phyloP scores from a whole-genome alignment of 1,139 yeast genomes.

The Geotrichum citri-aurantii region DNA sequence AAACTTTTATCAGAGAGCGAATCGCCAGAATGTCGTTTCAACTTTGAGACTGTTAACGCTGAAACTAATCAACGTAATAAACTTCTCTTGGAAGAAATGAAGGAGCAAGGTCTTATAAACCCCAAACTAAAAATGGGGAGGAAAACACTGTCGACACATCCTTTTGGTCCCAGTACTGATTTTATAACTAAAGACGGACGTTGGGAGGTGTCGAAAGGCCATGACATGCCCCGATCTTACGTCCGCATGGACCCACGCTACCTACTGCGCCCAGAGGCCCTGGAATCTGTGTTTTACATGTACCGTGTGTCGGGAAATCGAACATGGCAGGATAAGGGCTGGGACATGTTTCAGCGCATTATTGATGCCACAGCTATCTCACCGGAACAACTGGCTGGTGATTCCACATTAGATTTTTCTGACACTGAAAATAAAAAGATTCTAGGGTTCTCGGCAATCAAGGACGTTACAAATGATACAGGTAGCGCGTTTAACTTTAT shows the following conservation, averaged over 20 bases:
- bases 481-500: conserved; percentile 24
- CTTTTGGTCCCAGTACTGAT: neutral
- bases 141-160: neutral
- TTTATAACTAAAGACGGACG: conserved; percentile 21
- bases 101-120: neutral
- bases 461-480: conserved; percentile 44
- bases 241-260: conserved; percentile 45
- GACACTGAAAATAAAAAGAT: conserved; percentile 40
- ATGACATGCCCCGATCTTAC: conserved; percentile 36
- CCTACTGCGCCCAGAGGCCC: conserved; percentile 67
- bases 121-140: neutral
- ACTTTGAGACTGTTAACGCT: conserved; percentile 21
- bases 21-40: conserved; percentile 20
- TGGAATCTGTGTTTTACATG: conserved; percentile 68
- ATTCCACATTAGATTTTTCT: neutral
- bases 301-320: conserved; percentile 69
- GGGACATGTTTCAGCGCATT: conserved; percentile 54
- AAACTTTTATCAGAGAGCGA: conserved; percentile 26
- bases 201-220: conserved; percentile 31
- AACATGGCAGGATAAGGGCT: conserved; percentile 65
- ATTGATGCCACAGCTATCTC: conserved; percentile 29
- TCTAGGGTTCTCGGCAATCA: conserved; percentile 44
- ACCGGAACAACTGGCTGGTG: neutral
- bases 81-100: neutral
- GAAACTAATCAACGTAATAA: conserved; percentile 1